These are phyloP conservation scores for Plasmopara viticola DNA, from an alignment of 352 stramenopile species.

Conservation along the genomic window DNA sequence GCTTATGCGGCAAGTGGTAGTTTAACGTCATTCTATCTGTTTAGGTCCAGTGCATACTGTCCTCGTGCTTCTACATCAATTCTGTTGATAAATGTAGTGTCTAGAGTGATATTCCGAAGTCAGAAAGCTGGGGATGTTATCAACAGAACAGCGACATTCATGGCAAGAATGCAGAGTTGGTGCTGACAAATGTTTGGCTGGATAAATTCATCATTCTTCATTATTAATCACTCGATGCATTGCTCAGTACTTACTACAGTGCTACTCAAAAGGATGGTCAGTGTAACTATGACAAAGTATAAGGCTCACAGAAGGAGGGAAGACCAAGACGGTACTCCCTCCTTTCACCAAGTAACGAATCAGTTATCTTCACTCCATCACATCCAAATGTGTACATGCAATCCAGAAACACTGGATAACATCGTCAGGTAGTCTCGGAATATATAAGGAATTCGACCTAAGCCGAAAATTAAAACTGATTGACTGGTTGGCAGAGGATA, in stretches of 20 bases:
- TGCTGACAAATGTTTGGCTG: conserved; percentile 10
- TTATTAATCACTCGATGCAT: background rate
- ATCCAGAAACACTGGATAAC: background rate
- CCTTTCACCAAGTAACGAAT: conserved; percentile 40
- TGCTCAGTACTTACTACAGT: background rate
- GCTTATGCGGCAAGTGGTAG: too few species aligned
- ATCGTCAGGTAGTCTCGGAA: background rate
- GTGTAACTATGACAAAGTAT: conserved; percentile 72
- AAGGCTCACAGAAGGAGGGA: conserved; percentile 47
- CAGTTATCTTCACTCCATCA: conserved; percentile 52
- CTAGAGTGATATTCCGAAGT: conserved; percentile 7
- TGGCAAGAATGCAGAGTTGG: conserved; percentile 6
- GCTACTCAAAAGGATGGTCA: conserved; percentile 40
- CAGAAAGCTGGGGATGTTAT: conserved; percentile 4
- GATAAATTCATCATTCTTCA: conserved; percentile 11
- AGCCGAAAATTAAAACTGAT: background rate
- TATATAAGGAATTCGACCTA: background rate
- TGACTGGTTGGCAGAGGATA: conserved; percentile 2
- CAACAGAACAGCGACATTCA: conserved; percentile 14
- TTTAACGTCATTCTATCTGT: too few species aligned
- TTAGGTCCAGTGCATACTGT: too few species aligned
- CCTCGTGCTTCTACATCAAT: too few species aligned
- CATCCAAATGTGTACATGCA: background rate
- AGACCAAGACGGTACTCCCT: conserved; percentile 39
- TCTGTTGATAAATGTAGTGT: too few species aligned